A percentile compares a stretch with the other conserved stretches of the same genome.
Conservation (phyloP, 1,284 basidiomycete genomes). For the Marasmius tenuissimus region DNA sequence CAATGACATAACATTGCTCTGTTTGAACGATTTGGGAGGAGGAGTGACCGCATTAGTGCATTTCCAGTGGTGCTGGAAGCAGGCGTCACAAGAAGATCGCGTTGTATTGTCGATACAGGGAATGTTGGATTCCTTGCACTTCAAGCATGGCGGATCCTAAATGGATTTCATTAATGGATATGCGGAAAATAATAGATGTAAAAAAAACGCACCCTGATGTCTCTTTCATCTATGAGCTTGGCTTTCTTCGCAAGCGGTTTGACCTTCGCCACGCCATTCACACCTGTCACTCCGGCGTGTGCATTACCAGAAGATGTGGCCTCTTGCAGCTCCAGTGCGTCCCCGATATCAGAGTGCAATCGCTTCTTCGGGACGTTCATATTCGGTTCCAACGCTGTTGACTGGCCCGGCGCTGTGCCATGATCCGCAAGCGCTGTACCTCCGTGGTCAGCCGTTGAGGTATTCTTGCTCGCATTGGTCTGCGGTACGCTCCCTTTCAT, state of each 20-base stretch:
- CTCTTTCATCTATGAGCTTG: not conserved
- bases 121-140: not conserved
- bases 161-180: not conserved
- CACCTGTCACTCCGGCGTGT: not conserved
- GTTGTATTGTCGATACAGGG: not conserved
- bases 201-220: not conserved
- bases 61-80: conserved; percentile 1
- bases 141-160: not conserved
- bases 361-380: not conserved
- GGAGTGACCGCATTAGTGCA: not conserved
- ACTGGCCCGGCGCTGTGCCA: not conserved
- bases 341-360: not conserved
- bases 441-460: not conserved
- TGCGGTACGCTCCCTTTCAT: not conserved
- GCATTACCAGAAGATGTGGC: not conserved
- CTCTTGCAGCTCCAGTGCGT: not conserved
- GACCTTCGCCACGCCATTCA: not conserved
- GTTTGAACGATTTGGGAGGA: not conserved
- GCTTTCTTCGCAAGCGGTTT: not conserved
- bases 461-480: not conserved
- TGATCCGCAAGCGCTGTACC: not conserved
- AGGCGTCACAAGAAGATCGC: not conserved
- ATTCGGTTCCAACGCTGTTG: not conserved
- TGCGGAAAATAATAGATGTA: no score
- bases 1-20: not conserved